These are phyloP conservation scores for Aspergillus homomorphus DNA, from an alignment of 495 filamentous ascomycete species.

Conservation along the genomic window DNA sequence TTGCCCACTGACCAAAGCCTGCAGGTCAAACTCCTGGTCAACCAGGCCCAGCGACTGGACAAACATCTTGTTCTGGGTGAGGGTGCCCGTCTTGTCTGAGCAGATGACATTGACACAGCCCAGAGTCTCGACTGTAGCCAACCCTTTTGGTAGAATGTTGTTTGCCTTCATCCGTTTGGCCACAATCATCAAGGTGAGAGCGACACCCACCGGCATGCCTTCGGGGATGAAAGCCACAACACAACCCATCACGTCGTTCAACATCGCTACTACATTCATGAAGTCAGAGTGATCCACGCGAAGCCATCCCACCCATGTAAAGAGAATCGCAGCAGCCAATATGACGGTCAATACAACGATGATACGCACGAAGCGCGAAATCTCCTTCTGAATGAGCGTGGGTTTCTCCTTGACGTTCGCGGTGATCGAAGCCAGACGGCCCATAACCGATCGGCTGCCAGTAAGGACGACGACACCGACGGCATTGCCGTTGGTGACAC, in stretches of 20 bases:
- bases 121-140: conserved; percentile 70
- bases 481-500: conserved; percentile 64
- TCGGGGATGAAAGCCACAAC: conserved; percentile 74
- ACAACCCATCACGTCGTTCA: conserved; percentile 64
- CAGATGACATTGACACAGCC: conserved; percentile 69
- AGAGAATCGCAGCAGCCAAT: conserved; percentile 56
- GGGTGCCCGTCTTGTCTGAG: conserved; percentile 70
- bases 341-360: conserved; percentile 55
- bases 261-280: conserved; percentile 65
- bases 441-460: conserved; percentile 60
- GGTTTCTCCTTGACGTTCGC: conserved; percentile 59
- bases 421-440: conserved; percentile 66
- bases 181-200: conserved; percentile 56
- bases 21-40: conserved; percentile 28
- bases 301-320: conserved; percentile 60
- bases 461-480: conserved; percentile 61
- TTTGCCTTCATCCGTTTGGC: conserved; percentile 63
- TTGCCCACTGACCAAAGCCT: conserved; percentile 18
- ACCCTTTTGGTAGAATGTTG: conserved; percentile 64
- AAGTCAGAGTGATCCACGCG: conserved; percentile 55
- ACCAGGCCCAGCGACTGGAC: conserved; percentile 41
- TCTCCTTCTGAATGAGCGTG: conserved; percentile 66
- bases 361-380: conserved; percentile 62
- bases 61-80: conserved; percentile 56
- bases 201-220: conserved; percentile 66